A percentile compares a stretch with the other conserved stretches of the same genome.
phyloP scores from a whole-genome alignment of 2,329 filamentous ascomycete genomes.

The Beauveria asiatica region DNA sequence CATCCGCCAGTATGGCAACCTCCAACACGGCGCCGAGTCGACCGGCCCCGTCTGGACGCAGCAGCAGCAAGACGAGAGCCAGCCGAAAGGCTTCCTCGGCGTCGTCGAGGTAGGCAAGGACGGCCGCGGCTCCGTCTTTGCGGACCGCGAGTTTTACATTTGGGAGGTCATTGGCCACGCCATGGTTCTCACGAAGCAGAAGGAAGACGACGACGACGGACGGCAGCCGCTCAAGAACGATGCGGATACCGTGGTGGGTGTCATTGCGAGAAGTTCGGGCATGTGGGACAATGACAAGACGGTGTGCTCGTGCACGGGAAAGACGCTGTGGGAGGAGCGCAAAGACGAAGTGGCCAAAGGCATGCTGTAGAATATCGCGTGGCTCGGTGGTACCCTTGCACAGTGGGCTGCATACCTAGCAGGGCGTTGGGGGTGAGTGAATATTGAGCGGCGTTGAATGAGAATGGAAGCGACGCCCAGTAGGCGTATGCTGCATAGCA shows the following conservation, averaged over 20 bases:
- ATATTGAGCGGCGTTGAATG: neutral
- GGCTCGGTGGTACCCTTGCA: neutral
- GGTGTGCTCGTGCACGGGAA: constrained; percentile 94
- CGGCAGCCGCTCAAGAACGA: constrained; percentile 59
- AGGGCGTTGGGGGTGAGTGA: neutral
- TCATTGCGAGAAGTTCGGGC: constrained; percentile 92
- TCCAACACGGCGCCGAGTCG: constrained; percentile 73
- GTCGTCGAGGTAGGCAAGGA: constrained; percentile 65
- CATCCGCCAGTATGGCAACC: constrained; percentile 78
- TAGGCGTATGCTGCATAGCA: neutral
- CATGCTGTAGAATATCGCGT: constrained; percentile 56
- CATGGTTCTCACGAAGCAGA: constrained; percentile 69
- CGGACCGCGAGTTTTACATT: constrained; percentile 75
- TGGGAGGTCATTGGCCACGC: constrained; percentile 96
- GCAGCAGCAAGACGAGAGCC: constrained; percentile 33
- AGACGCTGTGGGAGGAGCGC: constrained; percentile 96
- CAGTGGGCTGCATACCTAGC: neutral
- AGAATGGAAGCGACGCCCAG: neutral
- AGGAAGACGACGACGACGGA: constrained; percentile 37
- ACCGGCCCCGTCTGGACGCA: constrained; percentile 76
- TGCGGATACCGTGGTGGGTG: constrained; percentile 77
- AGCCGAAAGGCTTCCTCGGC: constrained; percentile 54
- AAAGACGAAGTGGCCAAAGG: constrained; percentile 82
- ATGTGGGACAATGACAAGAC: constrained; percentile 99
- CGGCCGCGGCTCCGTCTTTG: constrained; percentile 70